A percentile compares a stretch with the other conserved stretches of the same genome.
phyloP scores from a whole-genome alignment of 2,329 filamentous ascomycete species.

The Fusarium sulawesiense region DNA sequence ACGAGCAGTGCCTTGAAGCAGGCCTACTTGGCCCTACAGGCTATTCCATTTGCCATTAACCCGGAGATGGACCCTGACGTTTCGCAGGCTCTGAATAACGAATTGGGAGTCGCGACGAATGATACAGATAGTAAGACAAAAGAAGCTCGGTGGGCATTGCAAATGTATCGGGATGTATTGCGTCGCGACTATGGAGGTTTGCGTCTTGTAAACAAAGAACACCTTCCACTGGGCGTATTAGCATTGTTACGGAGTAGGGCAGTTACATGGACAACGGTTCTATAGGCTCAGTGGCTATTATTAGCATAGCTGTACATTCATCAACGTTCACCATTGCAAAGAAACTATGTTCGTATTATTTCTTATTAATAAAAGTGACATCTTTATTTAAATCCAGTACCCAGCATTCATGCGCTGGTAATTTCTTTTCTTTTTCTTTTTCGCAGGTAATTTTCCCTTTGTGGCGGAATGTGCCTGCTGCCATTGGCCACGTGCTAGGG shows the following conservation, averaged over 20 bases:
- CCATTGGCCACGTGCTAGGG: background rate
- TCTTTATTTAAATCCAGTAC: background rate
- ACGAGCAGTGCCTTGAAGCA: background rate
- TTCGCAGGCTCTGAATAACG: background rate
- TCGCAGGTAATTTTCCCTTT: background rate
- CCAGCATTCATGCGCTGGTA: background rate
- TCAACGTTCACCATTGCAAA: fast-evolving
- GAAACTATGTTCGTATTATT: fast-evolving
- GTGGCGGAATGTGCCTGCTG: background rate
- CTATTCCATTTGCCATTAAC: background rate
- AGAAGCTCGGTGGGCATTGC: background rate
- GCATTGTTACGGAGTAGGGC: background rate
- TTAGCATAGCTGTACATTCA: background rate
- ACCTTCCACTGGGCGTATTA: background rate
- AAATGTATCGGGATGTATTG: slow-evolving; percentile 2
- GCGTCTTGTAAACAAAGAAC: slow-evolving; percentile 1
- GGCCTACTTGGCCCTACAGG: background rate
- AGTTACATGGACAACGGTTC: background rate
- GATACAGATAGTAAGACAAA: background rate
- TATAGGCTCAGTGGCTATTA: background rate
- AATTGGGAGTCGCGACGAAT: background rate
- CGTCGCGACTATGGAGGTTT: background rate
- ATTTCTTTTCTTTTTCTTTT: background rate
- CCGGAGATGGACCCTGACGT: background rate
- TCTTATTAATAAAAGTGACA: fast-evolving